These are phyloP conservation scores for Coemansia sp. DNA, from an alignment of 371 early-diverging fungal genomes.

Conservation along the genomic window DNA sequence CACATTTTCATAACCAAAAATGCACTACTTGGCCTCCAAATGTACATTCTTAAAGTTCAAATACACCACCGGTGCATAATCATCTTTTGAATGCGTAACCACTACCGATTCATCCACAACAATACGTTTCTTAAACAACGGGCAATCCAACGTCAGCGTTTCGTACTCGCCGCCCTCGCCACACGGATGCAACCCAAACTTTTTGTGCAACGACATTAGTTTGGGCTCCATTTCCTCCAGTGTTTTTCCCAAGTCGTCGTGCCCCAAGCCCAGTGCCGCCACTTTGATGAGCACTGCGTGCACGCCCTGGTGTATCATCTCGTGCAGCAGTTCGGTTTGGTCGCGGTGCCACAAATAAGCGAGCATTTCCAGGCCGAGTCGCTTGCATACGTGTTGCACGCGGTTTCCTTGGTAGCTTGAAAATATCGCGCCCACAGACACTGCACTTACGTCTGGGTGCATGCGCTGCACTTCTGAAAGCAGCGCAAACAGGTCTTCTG, in stretches of 20 bases:
- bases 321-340: constrained; percentile 83
- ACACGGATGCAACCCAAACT: constrained; percentile 89
- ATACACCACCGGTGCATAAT: constrained; percentile 83
- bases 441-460: constrained; percentile 84
- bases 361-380: constrained; percentile 79
- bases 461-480: constrained; percentile 65
- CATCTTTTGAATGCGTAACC: constrained; percentile 79
- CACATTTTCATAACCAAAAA: neutral
- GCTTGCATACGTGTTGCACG: constrained; percentile 93
- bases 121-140: constrained; percentile 82
- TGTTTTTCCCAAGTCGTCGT: constrained; percentile 74
- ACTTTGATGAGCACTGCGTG: constrained; percentile 93
- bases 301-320: constrained; percentile 88
- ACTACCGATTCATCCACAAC: constrained; percentile 70
- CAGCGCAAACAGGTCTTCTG: constrained; percentile 91
- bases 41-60: constrained; percentile 63
- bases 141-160: constrained; percentile 95
- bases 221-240: constrained; percentile 76
- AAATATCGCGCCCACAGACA: constrained; percentile 97
- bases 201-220: constrained; percentile 68
- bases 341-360: constrained; percentile 94
- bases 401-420: constrained; percentile 97
- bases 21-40: constrained; percentile 58
- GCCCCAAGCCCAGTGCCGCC: constrained; percentile 77
- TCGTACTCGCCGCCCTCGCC: constrained; percentile 99